Evolutionary conservation across 1,284 basidiomycete species (phyloP), one percentile per base, ranked within the genome.

Genomic region (Fomes fomentarius): DNA sequence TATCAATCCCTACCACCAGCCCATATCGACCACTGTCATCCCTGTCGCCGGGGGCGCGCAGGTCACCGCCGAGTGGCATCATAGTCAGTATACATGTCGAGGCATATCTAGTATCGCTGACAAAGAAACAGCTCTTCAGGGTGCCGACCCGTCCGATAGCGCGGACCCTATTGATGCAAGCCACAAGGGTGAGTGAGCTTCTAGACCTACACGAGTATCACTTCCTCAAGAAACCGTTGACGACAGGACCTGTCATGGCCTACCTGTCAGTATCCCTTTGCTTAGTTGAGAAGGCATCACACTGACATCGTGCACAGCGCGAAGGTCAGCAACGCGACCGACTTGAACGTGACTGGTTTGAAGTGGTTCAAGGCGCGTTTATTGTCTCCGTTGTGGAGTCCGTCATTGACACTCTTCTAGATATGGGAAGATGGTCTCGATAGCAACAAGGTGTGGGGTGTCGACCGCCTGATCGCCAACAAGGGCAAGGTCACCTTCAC

Each of bases 1-100:
- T 25, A 82, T 83, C 63, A 84, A 82, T 64, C 80, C 81, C 0
- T 82, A 80, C 67, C 76, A 82, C 69, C 69, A 77, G 62, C 78
- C 80, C 10, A 68, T 86, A 56, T 74, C 82, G 42, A 66, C 74
- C 48, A 63, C 73, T 12, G 66, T 85, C 63, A 76, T 87, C 69
- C 68, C 71, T 34, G 76, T 82, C 25, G 69, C 85, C 46, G 74
- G 80, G 54, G 81, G 82, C 14, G 64, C 77, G 7, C 71, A 71
- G 54, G 74, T 84, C 15, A 82, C 79, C 9, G 74, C 81, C 10
- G 77, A 83, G 62, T 83, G 75, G 74, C 81, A 81, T 62, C 80
- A 82, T 65, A 78, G 64, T 65, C 35, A 17, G 60, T 37, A 15
- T 10, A 15, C 24, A 37, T 22, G 8, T 2, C 6, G 28, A 24